Evolutionary conservation across 192 early-diverging fungal species (phyloP).

Genomic region (Backusella mclennaniae): DNA sequence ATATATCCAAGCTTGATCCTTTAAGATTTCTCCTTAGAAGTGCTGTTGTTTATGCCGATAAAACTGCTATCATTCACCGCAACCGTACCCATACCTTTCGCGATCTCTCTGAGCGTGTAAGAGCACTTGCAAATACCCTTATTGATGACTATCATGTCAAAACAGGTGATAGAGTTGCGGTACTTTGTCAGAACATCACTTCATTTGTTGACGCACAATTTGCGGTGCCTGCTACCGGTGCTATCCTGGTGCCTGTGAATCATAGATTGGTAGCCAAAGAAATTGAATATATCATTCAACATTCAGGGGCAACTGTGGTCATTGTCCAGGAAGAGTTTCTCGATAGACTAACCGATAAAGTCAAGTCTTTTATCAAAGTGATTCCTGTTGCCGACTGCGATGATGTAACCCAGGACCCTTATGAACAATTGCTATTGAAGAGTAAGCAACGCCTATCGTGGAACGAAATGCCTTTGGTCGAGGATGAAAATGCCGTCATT

Average conservation of each 20-base stretch:
- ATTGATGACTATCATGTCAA: constrained; percentile 30
- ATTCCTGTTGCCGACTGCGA: constrained; percentile 19
- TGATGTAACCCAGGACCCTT: constrained; percentile 39
- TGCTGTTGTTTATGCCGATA: constrained; percentile 45
- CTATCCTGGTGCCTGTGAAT: constrained; percentile 57
- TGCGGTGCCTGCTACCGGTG: constrained; percentile 56
- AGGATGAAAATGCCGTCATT: constrained; percentile 46
- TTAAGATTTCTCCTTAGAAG: constrained; percentile 52
- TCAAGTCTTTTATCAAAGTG: not conserved
- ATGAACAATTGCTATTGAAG: constrained; percentile 44
- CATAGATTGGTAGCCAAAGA: constrained; percentile 49
- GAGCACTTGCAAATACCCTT: constrained; percentile 43
- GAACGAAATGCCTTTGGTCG: constrained; percentile 42
- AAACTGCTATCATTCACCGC: constrained; percentile 47
- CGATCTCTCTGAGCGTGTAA: constrained; percentile 45
- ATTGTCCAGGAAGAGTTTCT: constrained; percentile 48
- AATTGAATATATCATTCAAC: constrained; percentile 55
- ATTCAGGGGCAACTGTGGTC: constrained; percentile 47
- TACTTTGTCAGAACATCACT: constrained; percentile 57
- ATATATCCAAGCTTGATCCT: constrained; percentile 47
- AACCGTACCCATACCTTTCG: constrained; percentile 39
- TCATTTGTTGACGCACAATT: constrained; percentile 59
- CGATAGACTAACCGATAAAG: constrained; percentile 24
- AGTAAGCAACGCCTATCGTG: constrained; percentile 26
- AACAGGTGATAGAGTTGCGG: constrained; percentile 49